These are phyloP conservation scores for Naganishia albida DNA, from an alignment of 1,284 basidiomycete genomes.

Conservation along the genomic window DNA sequence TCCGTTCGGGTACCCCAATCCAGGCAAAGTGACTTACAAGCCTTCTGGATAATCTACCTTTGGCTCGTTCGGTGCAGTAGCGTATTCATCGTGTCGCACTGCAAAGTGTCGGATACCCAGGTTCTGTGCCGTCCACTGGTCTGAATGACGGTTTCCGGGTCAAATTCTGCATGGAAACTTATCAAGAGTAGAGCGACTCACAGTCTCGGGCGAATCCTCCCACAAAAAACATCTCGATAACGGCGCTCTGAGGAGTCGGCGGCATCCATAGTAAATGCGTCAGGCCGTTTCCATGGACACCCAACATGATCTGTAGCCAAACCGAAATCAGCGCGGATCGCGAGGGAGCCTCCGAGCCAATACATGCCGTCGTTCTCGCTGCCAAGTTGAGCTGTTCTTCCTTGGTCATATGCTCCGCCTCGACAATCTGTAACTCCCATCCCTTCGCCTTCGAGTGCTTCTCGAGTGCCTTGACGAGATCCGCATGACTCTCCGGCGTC, in stretches of 20 bases:
- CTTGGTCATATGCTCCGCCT: constrained; percentile 51
- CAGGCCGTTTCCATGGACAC: constrained; percentile 55
- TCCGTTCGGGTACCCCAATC: background rate
- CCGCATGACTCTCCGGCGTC: constrained; percentile 62
- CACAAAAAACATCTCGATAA: constrained; percentile 53
- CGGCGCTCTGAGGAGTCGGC: constrained; percentile 50
- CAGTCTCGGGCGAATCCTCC: constrained; percentile 54
- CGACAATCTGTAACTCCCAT: constrained; percentile 62
- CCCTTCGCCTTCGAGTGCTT: constrained; percentile 61
- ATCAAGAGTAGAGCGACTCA: constrained; percentile 32
- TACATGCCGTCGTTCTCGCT: constrained; percentile 50
- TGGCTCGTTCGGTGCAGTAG: constrained; percentile 61
- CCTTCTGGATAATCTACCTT: constrained; percentile 68
- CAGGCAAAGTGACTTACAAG: constrained; percentile 52
- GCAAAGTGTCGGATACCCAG: constrained; percentile 53
- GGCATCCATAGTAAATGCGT: constrained; percentile 55
- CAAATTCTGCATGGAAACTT: background rate
- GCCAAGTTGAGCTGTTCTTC: constrained; percentile 53
- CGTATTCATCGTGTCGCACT: constrained; percentile 53
- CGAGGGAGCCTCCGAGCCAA: background rate
- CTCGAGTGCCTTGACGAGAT: constrained; percentile 62
- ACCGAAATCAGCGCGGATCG: background rate
- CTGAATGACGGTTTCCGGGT: constrained; percentile 31
- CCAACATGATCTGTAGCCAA: constrained; percentile 52
- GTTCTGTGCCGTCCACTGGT: constrained; percentile 54